Evolutionary conservation across 2,329 filamentous ascomycete genomes (phyloP), one percentile per base, ranked within the genome.

Genomic region (Verticillium longisporum): DNA sequence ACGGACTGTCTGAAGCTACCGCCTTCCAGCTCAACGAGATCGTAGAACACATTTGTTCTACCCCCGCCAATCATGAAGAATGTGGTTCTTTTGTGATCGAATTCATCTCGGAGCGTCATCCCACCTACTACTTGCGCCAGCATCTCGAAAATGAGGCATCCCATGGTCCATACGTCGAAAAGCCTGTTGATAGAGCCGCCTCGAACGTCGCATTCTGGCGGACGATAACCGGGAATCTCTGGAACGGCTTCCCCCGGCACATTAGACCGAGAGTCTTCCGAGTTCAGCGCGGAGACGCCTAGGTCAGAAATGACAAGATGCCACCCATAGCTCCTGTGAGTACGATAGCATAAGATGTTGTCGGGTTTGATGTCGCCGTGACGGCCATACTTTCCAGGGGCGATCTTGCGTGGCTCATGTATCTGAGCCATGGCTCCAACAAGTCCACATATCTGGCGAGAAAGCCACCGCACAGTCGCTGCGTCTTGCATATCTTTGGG

Each of bases 301-400:
- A 61, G 32, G 36, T 61, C 60, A 3, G 60, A 58, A n/a, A 61
- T 33, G 11, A 61, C 60, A 3, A 61, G 26, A 32, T 54, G n/a
- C 13, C 15, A 18, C 34, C 7, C 6, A 2, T 15, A 7, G 15
- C 13, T 14, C 26, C 11, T 21, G 36, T 41, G 59, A 14, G 32
- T 34, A 1, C 34, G 31, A 31, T 57, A 63, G 26, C 61, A 63
- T 14, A 63, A 45, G 1, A 63, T 50, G 21, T 63, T 63, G 1
- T 61, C 59, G 5, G 61, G 61, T n/a, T 63, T 63, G 55, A 63
- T 57, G 6, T 63, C 61, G 3, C 59, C 57, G 21, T 63, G 61
- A 14, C 60, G 54, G 3, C 61, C 59, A 6, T 37, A 60, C 31
- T 26, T 36, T 18, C 18, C 32, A 10, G 56, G 13, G 7, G 6